Evolutionary conservation across 805 yeast genomes (phyloP), one percentile per base, ranked within the genome.

Genomic region (Candida yuanshanica): DNA sequence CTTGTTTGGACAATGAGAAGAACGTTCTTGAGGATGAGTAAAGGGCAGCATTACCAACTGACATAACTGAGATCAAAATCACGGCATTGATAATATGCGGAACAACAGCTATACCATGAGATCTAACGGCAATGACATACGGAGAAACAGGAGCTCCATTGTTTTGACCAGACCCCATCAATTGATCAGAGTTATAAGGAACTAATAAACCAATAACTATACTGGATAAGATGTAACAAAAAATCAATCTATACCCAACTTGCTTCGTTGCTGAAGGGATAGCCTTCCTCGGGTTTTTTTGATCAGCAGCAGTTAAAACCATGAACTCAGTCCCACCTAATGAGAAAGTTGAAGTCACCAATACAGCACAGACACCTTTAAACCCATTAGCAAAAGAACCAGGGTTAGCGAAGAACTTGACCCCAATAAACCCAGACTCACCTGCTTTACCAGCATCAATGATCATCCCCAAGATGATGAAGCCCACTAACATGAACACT

Each of bases 1-100:
- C 85, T 61, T 81, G 85, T 44, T 77, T 79, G 14, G 88, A 81
- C 52, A 83, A 64, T 18, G 86, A 74, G 39, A 77, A 79, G 40
- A 83, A 56, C 9, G 87, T 70, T 69, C 91, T 74, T 37, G 89
- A 81, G 46, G 81, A 74, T n/a, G 82, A 85, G 58, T 72, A 83
- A 33, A 82, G 76, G 2, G 89, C 77, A 20, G 88, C 77, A 66
- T 83, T 83, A 50, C 88, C 89, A 39, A 83, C 90, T 7, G 89
- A 82, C 41, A 81, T 62, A 21, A 83, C 87, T 4, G 90, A 80
- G 43, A 83, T 61, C 64, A 83, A 66, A 50, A 83, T 81, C 33
- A 83, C 87, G 17, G 79, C 86, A 57, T 83, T 83, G 68, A 83
- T 81, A 47, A 83, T 75, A 39, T 81, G 77, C 38, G 90, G 90